Base-by-base conservation (phyloP, 108 stramenopile species). In the Cyclotella kingstonii region DNA sequence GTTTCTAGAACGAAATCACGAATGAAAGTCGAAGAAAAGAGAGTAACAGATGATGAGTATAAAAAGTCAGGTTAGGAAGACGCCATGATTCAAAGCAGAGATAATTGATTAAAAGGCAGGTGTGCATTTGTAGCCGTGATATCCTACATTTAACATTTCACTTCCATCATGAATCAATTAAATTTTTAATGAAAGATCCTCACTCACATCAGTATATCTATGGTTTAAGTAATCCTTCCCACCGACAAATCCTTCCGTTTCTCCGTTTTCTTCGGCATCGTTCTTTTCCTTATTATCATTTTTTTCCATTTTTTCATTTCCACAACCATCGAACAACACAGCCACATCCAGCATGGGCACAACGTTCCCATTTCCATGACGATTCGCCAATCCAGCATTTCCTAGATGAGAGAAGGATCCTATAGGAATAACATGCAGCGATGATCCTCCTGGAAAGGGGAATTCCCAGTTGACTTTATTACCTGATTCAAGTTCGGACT, bases 161-260 rank as follows among this genome's bases (percentile, higher is more conserved):
- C n/a, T 9, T 18, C 43, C n/a, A 9, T 36, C 36, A 36, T 9
- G 11, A 7, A 44, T 18, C 7, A 44, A 8, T 44, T n/a, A 44
- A n/a, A n/a, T 44, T 44, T 4, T 18, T n/a, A 17, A n/a, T 44
- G 11, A 44, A 44, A 44, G n/a, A 25, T 26, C n/a, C n/a, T n/a
- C n/a, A 80, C 89, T 79, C 80, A 90, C 89, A 77, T 92, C 91
- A 57, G 82, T 72, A 56, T 85, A 93, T 23, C 86, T 62, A 38
- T 84, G 54, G 47, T 87, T 77, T 67, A 86, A 43, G 60, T 87
- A 93, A 66, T 89, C 88, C 73, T 93, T 93, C 14, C 71, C 56
- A 44, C 65, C 52, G 44, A 86, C 74, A 21, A 83, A 52, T 14
- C 49, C 69, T 27, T 60, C 70, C 42, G 61, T n/a, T n/a, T n/a